phyloP scores from a whole-genome alignment of 1,139 yeast genomes.

The Geotrichum klebahnii region DNA sequence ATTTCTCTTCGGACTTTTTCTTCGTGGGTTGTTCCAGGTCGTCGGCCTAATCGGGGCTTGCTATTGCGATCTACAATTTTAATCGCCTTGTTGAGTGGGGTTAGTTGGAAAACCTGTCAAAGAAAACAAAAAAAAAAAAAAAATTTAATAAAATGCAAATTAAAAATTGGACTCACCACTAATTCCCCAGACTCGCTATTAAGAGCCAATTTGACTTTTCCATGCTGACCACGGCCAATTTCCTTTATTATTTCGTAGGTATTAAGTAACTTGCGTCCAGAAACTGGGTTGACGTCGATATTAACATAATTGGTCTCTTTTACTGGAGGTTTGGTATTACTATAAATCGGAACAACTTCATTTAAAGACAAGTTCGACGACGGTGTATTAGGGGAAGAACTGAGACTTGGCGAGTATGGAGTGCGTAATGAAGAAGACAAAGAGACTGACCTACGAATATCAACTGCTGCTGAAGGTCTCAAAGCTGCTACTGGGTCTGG shows the following conservation, averaged over 20 bases:
- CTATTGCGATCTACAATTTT: slow-evolving; percentile 82
- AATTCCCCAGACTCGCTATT: slow-evolving; percentile 64
- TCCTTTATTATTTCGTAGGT: slow-evolving; percentile 85
- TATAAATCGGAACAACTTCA: too few species aligned
- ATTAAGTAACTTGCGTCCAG: slow-evolving; percentile 77
- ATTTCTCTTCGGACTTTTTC: slow-evolving; percentile 82
- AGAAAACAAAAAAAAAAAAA: background rate
- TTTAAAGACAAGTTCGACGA: too few species aligned
- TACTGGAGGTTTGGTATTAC: too few species aligned
- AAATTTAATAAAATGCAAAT: too few species aligned
- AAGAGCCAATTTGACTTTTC: slow-evolving; percentile 87
- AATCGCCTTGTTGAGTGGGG: slow-evolving; percentile 50
- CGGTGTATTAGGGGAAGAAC: too few species aligned
- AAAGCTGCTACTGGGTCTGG: too few species aligned
- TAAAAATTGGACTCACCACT: slow-evolving; percentile 50
- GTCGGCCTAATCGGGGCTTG: slow-evolving; percentile 54
- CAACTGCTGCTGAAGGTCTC: too few species aligned
- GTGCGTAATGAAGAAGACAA: too few species aligned
- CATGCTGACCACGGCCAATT: slow-evolving; percentile 95
- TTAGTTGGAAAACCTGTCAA: too few species aligned
- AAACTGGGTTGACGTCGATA: slow-evolving; percentile 84
- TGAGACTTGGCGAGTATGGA: too few species aligned
- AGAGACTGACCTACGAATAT: too few species aligned
- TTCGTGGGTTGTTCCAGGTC: slow-evolving; percentile 52
- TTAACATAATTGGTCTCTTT: slow-evolving; percentile 80